Conservation (phyloP, 257 asterid genomes). For the Agastache rugosa region DNA sequence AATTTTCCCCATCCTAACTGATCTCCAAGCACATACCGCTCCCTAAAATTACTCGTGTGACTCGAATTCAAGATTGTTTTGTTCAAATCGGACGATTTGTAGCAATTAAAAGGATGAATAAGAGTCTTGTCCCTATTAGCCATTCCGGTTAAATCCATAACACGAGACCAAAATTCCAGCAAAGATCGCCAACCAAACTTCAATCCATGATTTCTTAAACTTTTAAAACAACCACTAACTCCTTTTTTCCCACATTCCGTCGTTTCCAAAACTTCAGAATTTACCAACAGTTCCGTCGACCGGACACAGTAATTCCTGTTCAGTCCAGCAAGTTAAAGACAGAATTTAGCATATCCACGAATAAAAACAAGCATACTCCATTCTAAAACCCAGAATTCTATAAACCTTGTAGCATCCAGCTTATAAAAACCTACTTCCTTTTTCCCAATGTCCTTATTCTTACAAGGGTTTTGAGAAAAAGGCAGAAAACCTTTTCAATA, state of each 20-base stretch:
- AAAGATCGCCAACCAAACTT: too few species aligned
- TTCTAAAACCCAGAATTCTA: conserved; percentile 9
- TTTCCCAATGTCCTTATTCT: conserved; percentile 8
- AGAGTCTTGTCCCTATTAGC: too few species aligned
- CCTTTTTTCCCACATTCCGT: background rate
- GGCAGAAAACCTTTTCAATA: background rate
- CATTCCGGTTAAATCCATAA: conserved; percentile 41
- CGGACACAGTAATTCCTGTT: background rate
- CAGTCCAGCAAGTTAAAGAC: conserved; percentile 35
- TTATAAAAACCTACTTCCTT: conserved; percentile 23
- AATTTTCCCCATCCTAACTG: conserved; percentile 69
- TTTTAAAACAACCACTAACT: conserved; percentile 21
- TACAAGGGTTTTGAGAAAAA: conserved; percentile 12
- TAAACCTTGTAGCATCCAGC: conserved; percentile 2
- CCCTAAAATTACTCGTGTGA: conserved; percentile 50
- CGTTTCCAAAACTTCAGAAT: conserved; percentile 10
- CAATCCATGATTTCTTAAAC: background rate
- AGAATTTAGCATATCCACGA: conserved; percentile 30
- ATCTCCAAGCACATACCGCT: conserved; percentile 51
- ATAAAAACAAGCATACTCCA: conserved; percentile 28
- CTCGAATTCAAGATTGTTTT: conserved; percentile 45
- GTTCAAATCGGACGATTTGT: conserved; percentile 40
- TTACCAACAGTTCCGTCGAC: conserved; percentile 22
- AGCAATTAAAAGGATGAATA: too few species aligned
- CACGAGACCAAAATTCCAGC: conserved; percentile 35